Evolutionary conservation across 2,329 filamentous ascomycete genomes (phyloP), one percentile per base, ranked within the genome.

Genomic region (Aspergillus sp.): DNA sequence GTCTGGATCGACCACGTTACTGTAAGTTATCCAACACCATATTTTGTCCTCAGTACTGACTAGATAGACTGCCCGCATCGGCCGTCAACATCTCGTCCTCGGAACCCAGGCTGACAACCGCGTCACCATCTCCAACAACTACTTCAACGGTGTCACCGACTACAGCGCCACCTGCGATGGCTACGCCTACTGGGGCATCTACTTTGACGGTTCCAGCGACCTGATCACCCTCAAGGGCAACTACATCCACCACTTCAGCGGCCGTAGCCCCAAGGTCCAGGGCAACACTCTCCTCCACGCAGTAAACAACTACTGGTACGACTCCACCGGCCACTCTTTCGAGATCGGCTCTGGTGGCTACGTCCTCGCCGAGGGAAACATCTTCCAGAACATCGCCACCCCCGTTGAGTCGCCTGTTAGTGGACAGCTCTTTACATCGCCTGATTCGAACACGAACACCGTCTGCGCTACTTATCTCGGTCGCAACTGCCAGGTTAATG

Each of bases 231-330:
- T 82, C 58, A 77, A 79, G 68, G 70, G 71, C 51, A 82, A 82
- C 71, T 81, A 81, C 67, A 68, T 82, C 57, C 75, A 81, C 70
- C 70, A 79, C 62, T 75, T 74, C 39, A 74, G 70, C 9, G 79
- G 79, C 44, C 77, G 79, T 41, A 67, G 68, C 9, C 79, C 78
- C 52, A 81, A 82, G 67, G 68, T 82, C 26, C 67, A 63, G 43
- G 70, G 69, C 13, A 76, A 76, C 60, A 78, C 78, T 43, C 71
- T 80, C 36, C 66, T 82, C 41, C 79, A 83, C 62, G 76, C 75
- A 33, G 57, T 80, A 59, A 82, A 81, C 74, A 82, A 82, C 71
- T 80, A 77, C 72, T 81, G 71, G 67, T 70, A 77, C 58, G 69
- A 73, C 56, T 75, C 73, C 60, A 59, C 64, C 19, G 74, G 74